Base-by-base conservation (phyloP, 352 stramenopile species). In the Phytopythium vexans region DNA sequence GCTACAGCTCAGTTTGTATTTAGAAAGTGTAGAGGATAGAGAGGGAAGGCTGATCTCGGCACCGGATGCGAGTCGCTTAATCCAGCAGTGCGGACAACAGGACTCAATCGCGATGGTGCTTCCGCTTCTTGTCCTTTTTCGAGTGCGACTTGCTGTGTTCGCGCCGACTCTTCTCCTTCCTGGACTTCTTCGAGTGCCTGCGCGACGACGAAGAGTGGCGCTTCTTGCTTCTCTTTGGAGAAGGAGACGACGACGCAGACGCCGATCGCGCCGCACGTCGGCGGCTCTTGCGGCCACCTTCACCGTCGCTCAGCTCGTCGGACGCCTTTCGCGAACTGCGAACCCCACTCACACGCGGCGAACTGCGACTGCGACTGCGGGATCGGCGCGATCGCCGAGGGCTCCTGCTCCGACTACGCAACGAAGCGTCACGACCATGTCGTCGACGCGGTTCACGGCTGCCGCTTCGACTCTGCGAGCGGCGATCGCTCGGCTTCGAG, bases 161-260 rank as follows among this genome's bases (percentile, higher is more conserved):
- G 21, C 21, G 21, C 21, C 21, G 21, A 27, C 21, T 62, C 47
- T 72, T 73, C 15, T 82, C 60, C 27, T 82, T 82, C 56, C 66
- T 80, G 54, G 72, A 55, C 41, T 71, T 72, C 44, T 83, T 72
- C 1, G 57, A 74, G 8, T 58, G 58, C 54, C 68, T 77, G 40
- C 48, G 41, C 27, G 64, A 67, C 11, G 55, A 64, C 48, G 60
- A 71, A 32, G 49, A 62, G 33, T 66, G 65, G 9, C 57, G 45
- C 41, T 70, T 69, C 10, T 65, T 79, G 52, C 64, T 70, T 43
- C 55, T 70, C 52, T 71, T 82, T 21, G 52, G 62, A n/a, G 53
- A 56, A 3, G 42, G 56, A 3, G 62, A 52, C 35, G 54, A 45
- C 36, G 46, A 36, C 50, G 54, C 38, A 57, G 68, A 15, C 12